Percentiles rank a stretch among this genome's conserved stretches.
Evolutionary conservation across 2,329 filamentous ascomycete species (phyloP).

Genomic region (Ophidiomyces ophidiicola): DNA sequence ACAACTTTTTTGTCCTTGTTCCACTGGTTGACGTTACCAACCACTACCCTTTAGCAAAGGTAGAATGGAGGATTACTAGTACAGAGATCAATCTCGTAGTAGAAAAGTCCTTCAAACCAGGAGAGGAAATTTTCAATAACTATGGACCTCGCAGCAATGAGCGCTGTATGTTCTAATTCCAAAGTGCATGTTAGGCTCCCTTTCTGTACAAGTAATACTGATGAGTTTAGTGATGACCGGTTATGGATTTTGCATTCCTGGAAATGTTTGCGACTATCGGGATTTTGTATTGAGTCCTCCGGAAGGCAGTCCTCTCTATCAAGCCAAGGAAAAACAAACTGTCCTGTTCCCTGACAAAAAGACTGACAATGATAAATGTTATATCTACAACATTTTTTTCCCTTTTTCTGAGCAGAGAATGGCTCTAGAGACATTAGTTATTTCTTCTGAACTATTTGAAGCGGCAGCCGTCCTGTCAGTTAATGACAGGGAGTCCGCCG

Average conservation of each 20-base stretch:
- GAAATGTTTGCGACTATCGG: conserved; percentile 35
- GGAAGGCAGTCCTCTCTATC: conserved; percentile 28
- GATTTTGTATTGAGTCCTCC: conserved; percentile 31
- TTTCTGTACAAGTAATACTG: neutral
- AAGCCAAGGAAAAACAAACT: conserved; percentile 26
- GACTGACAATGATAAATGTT: conserved; percentile 28
- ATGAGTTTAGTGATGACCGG: conserved; percentile 31
- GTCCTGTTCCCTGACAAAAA: conserved; percentile 26
- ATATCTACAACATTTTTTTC: conserved; percentile 36
- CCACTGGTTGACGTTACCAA: conserved; percentile 63
- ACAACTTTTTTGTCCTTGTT: conserved; percentile 56
- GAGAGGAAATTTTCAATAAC: conserved; percentile 53
- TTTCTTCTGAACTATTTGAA: conserved; percentile 34
- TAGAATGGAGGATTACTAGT: conserved; percentile 44
- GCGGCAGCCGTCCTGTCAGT: conserved; percentile 32
- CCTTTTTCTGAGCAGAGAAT: conserved; percentile 27
- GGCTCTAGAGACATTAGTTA: conserved; percentile 31
- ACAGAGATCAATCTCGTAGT: conserved; percentile 32
- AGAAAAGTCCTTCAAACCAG: conserved; percentile 38
- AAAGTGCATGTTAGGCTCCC: neutral
- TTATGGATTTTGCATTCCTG: conserved; percentile 35
- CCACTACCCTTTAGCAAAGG: conserved; percentile 49
- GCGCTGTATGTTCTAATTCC: conserved; percentile 35
- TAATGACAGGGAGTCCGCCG: conserved; percentile 32
- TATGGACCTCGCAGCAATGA: conserved; percentile 67